phyloP scores from a whole-genome alignment of 306 rosid species.

The Medicago ruthenica region DNA sequence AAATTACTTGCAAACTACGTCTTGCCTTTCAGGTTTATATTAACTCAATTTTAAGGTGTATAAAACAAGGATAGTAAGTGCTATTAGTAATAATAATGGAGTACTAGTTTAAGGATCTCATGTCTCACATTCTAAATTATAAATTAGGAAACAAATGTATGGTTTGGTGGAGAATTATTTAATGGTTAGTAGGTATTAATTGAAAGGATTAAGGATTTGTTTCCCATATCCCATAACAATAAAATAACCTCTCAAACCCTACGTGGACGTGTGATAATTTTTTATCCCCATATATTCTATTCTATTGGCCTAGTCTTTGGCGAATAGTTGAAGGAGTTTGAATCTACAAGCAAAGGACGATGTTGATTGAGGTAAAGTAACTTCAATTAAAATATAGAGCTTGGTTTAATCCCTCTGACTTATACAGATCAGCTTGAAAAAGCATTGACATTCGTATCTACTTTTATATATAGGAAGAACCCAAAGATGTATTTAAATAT shows the following conservation, averaged over 20 bases:
- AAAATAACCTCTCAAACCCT: neutral
- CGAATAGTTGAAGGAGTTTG: conserved; percentile 32
- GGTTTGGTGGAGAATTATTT: conserved; percentile 34
- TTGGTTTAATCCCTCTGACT: conserved; percentile 23
- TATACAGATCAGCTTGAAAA: neutral
- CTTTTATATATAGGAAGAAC: neutral
- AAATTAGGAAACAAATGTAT: neutral
- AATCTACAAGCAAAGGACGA: conserved; percentile 49
- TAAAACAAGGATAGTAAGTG: neutral
- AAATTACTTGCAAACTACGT: conserved; percentile 41
- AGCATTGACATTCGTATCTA: conserved; percentile 10
- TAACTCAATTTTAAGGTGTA: conserved; percentile 12
- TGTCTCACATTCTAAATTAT: conserved; percentile 15
- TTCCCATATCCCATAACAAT: neutral
- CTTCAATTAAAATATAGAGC: conserved; percentile 10
- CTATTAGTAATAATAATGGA: conserved; percentile 9
- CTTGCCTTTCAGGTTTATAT: conserved; percentile 9
- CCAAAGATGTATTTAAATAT: neutral
- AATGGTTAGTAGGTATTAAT: conserved; percentile 8
- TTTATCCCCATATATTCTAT: neutral
- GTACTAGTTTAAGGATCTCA: conserved; percentile 31
- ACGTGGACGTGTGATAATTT: neutral
- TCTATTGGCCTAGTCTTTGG: conserved; percentile 27
- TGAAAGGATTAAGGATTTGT: neutral
- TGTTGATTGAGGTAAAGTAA: conserved; percentile 10